Conservation (phyloP, 2,329 filamentous ascomycete genomes). For the Didymella pomorum region DNA sequence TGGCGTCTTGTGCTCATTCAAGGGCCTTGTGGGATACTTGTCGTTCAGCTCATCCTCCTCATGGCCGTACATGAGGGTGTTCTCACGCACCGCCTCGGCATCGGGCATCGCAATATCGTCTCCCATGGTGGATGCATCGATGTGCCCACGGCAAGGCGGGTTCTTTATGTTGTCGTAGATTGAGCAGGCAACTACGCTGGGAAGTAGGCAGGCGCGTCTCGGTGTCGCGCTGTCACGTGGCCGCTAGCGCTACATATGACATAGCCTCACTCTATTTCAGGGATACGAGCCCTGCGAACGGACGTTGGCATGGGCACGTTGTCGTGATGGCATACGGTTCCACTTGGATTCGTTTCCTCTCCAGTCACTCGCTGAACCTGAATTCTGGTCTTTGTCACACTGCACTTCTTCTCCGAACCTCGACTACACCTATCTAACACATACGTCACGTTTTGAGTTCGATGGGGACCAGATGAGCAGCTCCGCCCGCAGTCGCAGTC, state of each 20-base stretch:
- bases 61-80: slow-evolving; percentile 59
- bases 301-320: slow-evolving; percentile 8
- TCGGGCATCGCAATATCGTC: slow-evolving; percentile 50
- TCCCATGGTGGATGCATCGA: slow-evolving; percentile 38
- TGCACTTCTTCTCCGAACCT: too few species aligned
- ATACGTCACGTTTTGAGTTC: slow-evolving; percentile 27
- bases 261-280: not conserved
- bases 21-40: slow-evolving; percentile 78
- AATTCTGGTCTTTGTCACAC: not conserved
- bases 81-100: slow-evolving; percentile 56
- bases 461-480: slow-evolving; percentile 50
- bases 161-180: slow-evolving; percentile 12
- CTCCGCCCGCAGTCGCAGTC: slow-evolving; percentile 43
- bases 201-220: slow-evolving; percentile 19
- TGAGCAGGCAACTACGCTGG: slow-evolving; percentile 19
- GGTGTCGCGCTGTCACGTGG: slow-evolving; percentile 30
- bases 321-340: slow-evolving; percentile 18
- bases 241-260: not conserved
- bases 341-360: slow-evolving; percentile 12
- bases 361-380: slow-evolving; percentile 14
- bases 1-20: slow-evolving; percentile 79
- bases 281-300: not conserved
- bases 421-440: not conserved
- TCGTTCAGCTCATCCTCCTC: slow-evolving; percentile 56
- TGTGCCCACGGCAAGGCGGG: not conserved